These are phyloP conservation scores for Colletotrichum graminicola DNA, from an alignment of 2,329 filamentous ascomycete genomes.

Conservation along the genomic window DNA sequence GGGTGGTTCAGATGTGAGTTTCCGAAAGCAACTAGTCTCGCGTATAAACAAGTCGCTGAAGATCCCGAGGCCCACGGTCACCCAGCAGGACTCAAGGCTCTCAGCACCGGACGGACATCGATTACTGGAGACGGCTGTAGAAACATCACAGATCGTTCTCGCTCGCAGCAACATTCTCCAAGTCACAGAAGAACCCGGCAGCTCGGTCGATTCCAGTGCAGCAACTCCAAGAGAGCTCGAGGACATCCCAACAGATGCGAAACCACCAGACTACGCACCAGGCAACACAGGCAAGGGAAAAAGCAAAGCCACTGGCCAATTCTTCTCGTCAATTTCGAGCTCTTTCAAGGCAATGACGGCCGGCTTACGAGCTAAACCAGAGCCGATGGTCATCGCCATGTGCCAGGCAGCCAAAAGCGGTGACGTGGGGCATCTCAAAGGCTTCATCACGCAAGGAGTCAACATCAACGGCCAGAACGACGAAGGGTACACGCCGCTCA, in stretches of 20 bases:
- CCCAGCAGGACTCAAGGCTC: conserved; percentile 30
- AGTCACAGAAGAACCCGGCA: conserved; percentile 5
- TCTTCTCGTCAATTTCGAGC: conserved; percentile 49
- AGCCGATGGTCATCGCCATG: conserved; percentile 53
- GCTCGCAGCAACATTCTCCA: conserved; percentile 18
- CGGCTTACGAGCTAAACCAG: conserved; percentile 50
- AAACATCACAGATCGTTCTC: conserved; percentile 32
- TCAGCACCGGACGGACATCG: conserved; percentile 29
- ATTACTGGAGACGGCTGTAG: conserved; percentile 31
- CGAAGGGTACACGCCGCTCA: conserved; percentile 51
- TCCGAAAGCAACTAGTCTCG: neutral
- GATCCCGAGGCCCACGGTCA: conserved; percentile 20
- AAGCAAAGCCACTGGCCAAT: conserved; percentile 33
- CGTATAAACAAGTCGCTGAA: neutral
- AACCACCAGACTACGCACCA: conserved; percentile 5
- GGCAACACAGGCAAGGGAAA: conserved; percentile 32
- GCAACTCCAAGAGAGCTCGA: neutral
- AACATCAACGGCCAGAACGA: conserved; percentile 54
- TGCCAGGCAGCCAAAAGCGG: conserved; percentile 52
- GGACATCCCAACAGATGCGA: neutral
- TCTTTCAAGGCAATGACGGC: conserved; percentile 53
- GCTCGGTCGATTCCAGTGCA: neutral
- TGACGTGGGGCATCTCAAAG: conserved; percentile 51
- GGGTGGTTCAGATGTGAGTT: conserved; percentile 35
- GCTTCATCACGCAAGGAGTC: conserved; percentile 51